These are phyloP conservation scores for Russula brevipes DNA, from an alignment of 768 basidiomycete species.

Conservation along the genomic window DNA sequence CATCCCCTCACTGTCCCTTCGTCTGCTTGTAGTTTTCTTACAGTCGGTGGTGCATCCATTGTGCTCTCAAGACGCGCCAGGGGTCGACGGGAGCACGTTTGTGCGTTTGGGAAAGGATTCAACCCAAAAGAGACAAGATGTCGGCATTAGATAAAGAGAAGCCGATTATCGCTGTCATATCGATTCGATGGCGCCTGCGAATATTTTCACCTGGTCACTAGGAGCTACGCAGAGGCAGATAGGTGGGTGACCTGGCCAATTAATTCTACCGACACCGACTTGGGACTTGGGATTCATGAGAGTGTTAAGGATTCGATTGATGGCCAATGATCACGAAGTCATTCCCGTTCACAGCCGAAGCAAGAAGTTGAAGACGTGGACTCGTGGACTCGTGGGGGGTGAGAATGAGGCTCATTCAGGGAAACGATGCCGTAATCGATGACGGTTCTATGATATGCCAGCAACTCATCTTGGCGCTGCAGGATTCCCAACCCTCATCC, in stretches of 20 bases:
- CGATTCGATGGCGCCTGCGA: too few species aligned
- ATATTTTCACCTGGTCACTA: too few species aligned
- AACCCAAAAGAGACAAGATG: background rate
- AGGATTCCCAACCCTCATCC: background rate
- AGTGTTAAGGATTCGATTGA: background rate
- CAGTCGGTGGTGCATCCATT: too few species aligned
- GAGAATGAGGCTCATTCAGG: background rate
- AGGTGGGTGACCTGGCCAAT: background rate
- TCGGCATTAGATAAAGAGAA: background rate
- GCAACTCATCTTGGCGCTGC: constrained; percentile 1
- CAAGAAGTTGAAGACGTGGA: background rate
- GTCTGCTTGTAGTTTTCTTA: too few species aligned
- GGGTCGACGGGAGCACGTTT: background rate
- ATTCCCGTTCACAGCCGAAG: too few species aligned
- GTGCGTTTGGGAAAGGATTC: background rate
- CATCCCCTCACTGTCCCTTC: too few species aligned
- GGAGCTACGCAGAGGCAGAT: too few species aligned
- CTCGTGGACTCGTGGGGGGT: too few species aligned
- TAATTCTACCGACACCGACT: background rate
- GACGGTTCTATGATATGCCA: background rate
- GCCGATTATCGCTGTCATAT: background rate
- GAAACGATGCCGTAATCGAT: background rate
- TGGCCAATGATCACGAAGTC: background rate
- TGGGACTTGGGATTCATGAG: background rate
- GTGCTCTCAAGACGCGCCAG: too few species aligned